Base-by-base conservation (phyloP, 164 flowering plant genomes). In the Aristolochia contorta region DNA sequence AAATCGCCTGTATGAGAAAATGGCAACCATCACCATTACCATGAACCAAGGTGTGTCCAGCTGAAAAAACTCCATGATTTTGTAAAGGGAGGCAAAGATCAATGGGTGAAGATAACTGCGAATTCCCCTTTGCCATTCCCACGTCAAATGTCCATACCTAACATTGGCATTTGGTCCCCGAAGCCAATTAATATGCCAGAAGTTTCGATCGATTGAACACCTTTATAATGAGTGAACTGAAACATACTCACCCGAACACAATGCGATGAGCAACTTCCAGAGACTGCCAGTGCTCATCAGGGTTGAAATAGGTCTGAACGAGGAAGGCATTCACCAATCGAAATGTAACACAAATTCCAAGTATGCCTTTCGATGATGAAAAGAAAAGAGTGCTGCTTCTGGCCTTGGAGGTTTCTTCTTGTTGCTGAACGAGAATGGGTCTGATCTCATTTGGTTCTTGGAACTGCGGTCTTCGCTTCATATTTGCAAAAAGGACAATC, bases 281-380 rank as follows among this genome's bases (percentile, higher is more conserved):
- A 71, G 92, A 83, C 69, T 93, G 99, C 99, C 99, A 93, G 63
- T 93, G 99, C 69, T 93, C 99, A 71, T 90, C 98, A 6, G 98
- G 98, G 62, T 90, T 92, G 79, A 92, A 92, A 67, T 85, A 92
- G 52, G 97, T 92, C 59, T 83, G 96, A 52, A 92, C 82, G 20
- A 89, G 65, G 66, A 92, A 65, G 1, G 96, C 71, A 60, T 92
- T 92, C 5, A 59, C 75, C 24, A 77, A 23, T 22, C 98, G 75
- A 20, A 82, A 59, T 3, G 59, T 78, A 78, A 92, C 73, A 59
- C 93, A 87, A 16, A 82, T 19, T 1, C 57, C 50, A 47, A 87
- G 82, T 10, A 84, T 62, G 47, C 66, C 69, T 68, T 43, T 80
- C 48, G 64, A 13, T 37, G 88, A 78, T 3, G 68, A 57, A 32